Percentiles rank a stretch among this genome's conserved stretches.
Conservation (phyloP, 2,329 filamentous ascomycete genomes). For the Stagonosporopsis tanaceti region DNA sequence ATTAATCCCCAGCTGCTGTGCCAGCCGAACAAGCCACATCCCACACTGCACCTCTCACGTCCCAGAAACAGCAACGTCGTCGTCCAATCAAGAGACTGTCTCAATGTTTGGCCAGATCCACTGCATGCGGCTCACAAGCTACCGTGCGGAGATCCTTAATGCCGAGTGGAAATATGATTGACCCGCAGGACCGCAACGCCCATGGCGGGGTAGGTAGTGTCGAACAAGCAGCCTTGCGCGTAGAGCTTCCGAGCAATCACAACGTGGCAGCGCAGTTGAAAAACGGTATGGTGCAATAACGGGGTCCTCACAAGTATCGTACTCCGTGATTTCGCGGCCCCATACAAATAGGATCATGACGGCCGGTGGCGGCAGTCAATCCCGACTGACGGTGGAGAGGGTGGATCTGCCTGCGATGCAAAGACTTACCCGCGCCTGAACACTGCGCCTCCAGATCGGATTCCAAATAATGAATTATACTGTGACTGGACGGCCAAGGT, state of each 20-base stretch:
- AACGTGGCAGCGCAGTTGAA: constrained; percentile 1
- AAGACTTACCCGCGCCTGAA: background rate
- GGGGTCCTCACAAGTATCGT: background rate
- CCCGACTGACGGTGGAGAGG: background rate
- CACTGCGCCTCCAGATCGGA: background rate
- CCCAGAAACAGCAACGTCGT: constrained; percentile 6
- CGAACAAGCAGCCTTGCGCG: background rate
- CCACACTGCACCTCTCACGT: constrained; percentile 16
- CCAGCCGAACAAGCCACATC: constrained; percentile 26
- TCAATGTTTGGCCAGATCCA: constrained; percentile 15
- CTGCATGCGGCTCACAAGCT: constrained; percentile 33
- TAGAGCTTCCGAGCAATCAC: background rate
- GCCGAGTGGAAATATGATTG: constrained; percentile 21
- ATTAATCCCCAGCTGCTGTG: constrained; percentile 14
- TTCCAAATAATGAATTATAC: constrained; percentile 1
- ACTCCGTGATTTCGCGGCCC: background rate
- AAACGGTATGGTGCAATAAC: background rate
- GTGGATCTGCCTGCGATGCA: background rate
- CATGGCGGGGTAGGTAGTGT: constrained; percentile 29
- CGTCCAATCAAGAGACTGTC: constrained; percentile 17
- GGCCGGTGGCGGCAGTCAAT: background rate
- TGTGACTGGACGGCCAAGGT: constrained; percentile 8
- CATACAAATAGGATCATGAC: background rate
- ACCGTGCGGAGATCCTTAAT: constrained; percentile 32
- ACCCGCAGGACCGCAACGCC: constrained; percentile 19